Evolutionary conservation across 2,329 filamentous ascomycete species (phyloP).

Genomic region (Didymella segeticola): DNA sequence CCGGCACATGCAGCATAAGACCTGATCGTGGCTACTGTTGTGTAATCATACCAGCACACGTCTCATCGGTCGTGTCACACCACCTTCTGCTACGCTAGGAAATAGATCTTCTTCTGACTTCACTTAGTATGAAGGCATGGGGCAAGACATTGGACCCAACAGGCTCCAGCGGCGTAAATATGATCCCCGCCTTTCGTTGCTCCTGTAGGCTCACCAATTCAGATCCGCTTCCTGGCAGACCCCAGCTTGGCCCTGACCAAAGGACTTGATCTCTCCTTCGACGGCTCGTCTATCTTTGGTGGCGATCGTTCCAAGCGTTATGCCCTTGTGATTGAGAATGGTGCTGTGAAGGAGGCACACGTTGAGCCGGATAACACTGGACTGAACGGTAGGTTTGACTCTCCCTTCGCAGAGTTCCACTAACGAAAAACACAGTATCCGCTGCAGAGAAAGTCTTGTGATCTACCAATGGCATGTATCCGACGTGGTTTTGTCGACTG

Average conservation of each 20-base stretch:
- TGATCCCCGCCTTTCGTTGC: neutral
- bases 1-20: constrained; percentile 16
- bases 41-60: constrained; percentile 11
- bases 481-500: no score
- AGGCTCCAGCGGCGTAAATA: constrained; percentile 75
- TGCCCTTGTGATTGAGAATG: constrained; percentile 80
- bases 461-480: neutral
- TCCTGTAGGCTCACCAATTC: constrained; percentile 17
- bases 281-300: constrained; percentile 80
- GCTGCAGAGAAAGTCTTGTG: constrained; percentile 43
- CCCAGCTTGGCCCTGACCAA: constrained; percentile 81
- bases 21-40: constrained; percentile 11
- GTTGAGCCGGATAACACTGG: constrained; percentile 91
- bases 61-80: constrained; percentile 13
- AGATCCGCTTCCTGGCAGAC: constrained; percentile 91
- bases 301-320: constrained; percentile 86
- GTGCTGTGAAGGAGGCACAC: constrained; percentile 80
- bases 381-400: constrained; percentile 66
- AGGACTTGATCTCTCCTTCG: constrained; percentile 82
- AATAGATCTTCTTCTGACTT: constrained; percentile 21
- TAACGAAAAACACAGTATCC: constrained; percentile 31
- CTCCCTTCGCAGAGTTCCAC: constrained; percentile 5
- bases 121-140: constrained; percentile 85
- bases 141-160: constrained; percentile 76
- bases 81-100: neutral